Percentiles rank a stretch among this genome's conserved stretches.
Conservation (phyloP, 169 alveolate genomes). For the Plasmodium yoelii region DNA sequence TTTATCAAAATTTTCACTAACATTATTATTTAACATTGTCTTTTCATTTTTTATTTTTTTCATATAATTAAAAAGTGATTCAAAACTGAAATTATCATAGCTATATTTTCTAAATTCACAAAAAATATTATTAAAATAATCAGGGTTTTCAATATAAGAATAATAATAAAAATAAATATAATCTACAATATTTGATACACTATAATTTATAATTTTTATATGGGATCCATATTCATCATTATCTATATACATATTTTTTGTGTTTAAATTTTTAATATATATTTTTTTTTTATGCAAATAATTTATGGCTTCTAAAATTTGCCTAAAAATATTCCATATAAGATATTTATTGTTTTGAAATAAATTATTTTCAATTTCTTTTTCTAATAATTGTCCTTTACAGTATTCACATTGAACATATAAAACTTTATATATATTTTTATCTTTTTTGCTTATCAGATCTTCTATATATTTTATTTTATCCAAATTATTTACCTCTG, state of each 20-base stretch:
- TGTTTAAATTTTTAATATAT: conserved; percentile 47
- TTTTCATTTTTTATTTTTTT: background rate
- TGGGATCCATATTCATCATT: conserved; percentile 56
- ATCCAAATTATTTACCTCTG: background rate
- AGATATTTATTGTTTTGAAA: conserved; percentile 67
- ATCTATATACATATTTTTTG: conserved; percentile 47
- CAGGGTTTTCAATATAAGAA: conserved; percentile 12
- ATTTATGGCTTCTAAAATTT: conserved; percentile 49
- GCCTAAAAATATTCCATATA: conserved; percentile 59
- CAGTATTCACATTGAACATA: conserved; percentile 69
- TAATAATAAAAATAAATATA: conserved; percentile 52
- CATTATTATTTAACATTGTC: background rate
- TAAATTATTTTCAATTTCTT: conserved; percentile 39
- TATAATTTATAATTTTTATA: conserved; percentile 55
- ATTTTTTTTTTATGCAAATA: conserved; percentile 54
- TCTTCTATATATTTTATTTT: conserved; percentile 24
- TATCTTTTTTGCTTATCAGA: conserved; percentile 7
- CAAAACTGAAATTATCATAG: background rate
- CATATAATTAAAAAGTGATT: background rate
- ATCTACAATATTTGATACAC: conserved; percentile 44
- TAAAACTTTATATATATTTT: conserved; percentile 22
- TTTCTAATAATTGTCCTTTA: conserved; percentile 58
- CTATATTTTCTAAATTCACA: background rate
- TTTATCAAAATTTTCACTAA: background rate
- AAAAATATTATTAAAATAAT: conserved; percentile 14